Evolutionary conservation across 2,329 filamentous ascomycete genomes (phyloP).

Genomic region (Trichophyton rubrum): DNA sequence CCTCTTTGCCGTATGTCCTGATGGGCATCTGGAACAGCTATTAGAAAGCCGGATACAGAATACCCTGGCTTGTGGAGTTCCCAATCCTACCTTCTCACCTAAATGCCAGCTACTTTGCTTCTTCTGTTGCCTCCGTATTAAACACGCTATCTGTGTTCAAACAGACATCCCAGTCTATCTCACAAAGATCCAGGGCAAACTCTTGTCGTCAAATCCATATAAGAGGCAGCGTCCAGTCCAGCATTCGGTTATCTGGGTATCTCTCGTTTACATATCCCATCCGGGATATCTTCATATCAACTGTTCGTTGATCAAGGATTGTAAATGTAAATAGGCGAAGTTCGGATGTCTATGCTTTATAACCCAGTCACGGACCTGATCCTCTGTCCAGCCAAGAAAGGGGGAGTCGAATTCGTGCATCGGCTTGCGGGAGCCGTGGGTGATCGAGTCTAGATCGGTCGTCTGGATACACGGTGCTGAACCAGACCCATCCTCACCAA

Average conservation of each 20-base stretch:
- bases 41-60: too few relatives aligned
- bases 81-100: too few relatives aligned
- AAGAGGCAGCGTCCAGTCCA: background rate
- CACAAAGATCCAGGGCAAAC: background rate
- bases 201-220: background rate
- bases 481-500: background rate
- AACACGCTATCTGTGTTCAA: too few relatives aligned
- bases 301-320: background rate
- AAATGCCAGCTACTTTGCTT: too few relatives aligned
- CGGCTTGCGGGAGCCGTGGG: conserved; percentile 9
- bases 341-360: background rate
- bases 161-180: too few relatives aligned
- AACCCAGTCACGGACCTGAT: background rate
- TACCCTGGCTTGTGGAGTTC: too few relatives aligned
- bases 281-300: background rate
- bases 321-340: background rate
- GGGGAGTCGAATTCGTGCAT: conserved; percentile 7
- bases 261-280: background rate
- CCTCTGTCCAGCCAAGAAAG: conserved; percentile 4
- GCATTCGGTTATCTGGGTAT: background rate
- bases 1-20: too few relatives aligned
- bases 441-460: conserved; percentile 7
- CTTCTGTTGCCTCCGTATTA: too few relatives aligned
- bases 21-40: too few relatives aligned
- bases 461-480: conserved; percentile 5